These are phyloP conservation scores for Mycena capillaripes DNA, from an alignment of 768 basidiomycete species.

Conservation along the genomic window DNA sequence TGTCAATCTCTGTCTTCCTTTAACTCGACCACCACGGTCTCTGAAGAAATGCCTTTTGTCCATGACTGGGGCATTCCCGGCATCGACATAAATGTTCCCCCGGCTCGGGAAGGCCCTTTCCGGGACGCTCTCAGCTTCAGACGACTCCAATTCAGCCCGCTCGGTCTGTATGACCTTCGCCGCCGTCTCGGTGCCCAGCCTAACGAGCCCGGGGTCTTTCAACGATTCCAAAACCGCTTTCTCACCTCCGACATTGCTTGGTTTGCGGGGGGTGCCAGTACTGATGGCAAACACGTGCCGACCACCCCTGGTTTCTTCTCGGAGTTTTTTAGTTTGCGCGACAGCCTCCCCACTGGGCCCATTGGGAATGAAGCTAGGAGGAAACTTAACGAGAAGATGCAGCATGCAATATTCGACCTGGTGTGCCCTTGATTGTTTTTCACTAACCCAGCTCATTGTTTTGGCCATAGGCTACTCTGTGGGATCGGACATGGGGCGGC, in stretches of 20 bases:
- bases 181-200: conserved; percentile 8
- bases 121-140: not conserved
- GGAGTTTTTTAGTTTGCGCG: not conserved
- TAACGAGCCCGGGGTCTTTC: not conserved
- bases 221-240: not conserved
- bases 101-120: not conserved
- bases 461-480: conserved; percentile 11
- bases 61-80: conserved; percentile 9
- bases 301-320: not conserved
- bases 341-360: not conserved
- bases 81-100: not conserved
- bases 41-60: not conserved
- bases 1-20: not conserved
- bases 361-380: not conserved
- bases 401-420: conserved; percentile 2
- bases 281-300: not conserved
- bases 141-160: not conserved
- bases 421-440: not conserved
- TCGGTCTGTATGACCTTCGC: conserved; percentile 14
- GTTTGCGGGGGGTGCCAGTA: conserved; percentile 4
- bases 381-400: not conserved
- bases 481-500: conserved; percentile 21
- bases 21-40: not conserved
- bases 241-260: conserved; percentile 6
- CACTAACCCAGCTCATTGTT: not conserved